Base-by-base conservation (phyloP, 169 alveolate genomes). In the Cryptosporidium meleagridis region DNA sequence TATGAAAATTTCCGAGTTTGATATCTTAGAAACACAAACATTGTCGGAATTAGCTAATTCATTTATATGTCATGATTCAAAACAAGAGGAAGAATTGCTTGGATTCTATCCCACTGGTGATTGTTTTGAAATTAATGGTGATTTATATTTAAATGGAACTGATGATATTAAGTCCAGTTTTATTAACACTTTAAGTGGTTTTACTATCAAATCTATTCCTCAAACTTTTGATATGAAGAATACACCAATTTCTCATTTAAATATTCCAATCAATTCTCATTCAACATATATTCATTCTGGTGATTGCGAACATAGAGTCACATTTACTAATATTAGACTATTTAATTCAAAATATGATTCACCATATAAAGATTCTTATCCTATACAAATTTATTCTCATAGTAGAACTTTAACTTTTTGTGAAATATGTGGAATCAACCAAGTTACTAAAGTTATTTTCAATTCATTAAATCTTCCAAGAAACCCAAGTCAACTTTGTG, bases 271-370 rank as follows among this genome's bases (percentile, higher is more conserved):
- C 44, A 94, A 93, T 69, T 59, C 67, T 31, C 93, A 86, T n/a
- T 95, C 96, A 6, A 91, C 91, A 61, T 91, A 92, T 58, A 80
- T 95, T 7, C 97, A 95, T 72, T 94, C 95, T 67, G 97, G 97
- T 12, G 96, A 94, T 84, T 95, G 97, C 69, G 97, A 95, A 55
- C 97, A 95, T 85, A 62, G 97, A 67, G 52, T 95, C 37, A 87
- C 94, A 80, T 89, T 95, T 44, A 93, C 94, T 21, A 91, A 92
- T 45, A 71, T 95, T 23, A 72, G 97, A 33, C 67, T 84, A 33
- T 93, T 85, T 41, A 44, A 67, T 91, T 91, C 91, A 52, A 93
- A 72, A 37, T 52, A 87, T 48, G 95, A 93, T 84, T 93, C 95
- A 53, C 95, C 95, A 3, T 91, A 59, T 44, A 84, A 39, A 23